Conservation (phyloP, 2,329 filamentous ascomycete species). For the Stemphylium vesicarium region DNA sequence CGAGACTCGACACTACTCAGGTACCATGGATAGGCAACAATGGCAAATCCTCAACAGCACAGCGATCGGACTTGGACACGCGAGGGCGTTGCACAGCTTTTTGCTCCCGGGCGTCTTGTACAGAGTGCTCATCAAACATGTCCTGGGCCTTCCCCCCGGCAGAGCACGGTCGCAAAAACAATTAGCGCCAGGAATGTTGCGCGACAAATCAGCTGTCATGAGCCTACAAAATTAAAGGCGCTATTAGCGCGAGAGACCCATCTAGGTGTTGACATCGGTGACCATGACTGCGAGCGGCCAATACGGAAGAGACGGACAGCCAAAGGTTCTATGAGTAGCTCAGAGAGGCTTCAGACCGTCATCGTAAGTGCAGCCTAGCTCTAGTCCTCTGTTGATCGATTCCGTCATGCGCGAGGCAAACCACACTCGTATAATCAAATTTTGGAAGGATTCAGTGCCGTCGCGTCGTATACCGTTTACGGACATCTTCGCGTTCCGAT, state of each 20-base stretch:
- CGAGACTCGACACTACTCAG: slow-evolving; percentile 7
- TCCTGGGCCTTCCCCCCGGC: slow-evolving; percentile 2
- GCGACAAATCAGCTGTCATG: slow-evolving; percentile 14
- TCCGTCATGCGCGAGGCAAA: background rate
- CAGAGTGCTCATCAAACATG: background rate
- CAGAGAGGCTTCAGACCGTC: background rate
- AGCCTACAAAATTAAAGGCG: slow-evolving; percentile 3
- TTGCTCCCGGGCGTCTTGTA: slow-evolving; percentile 5
- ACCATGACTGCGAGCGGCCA: background rate
- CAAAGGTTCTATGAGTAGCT: background rate
- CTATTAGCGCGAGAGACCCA: slow-evolving; percentile 7
- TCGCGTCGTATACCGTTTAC: background rate
- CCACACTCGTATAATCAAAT: background rate
- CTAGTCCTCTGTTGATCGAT: background rate
- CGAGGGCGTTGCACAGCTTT: slow-evolving; percentile 11
- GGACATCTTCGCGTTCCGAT: background rate
- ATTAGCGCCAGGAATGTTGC: slow-evolving; percentile 13
- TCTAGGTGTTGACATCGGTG: slow-evolving; percentile 10
- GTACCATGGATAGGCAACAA: background rate
- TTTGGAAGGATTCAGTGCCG: background rate
- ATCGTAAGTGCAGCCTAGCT: background rate
- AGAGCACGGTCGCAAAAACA: slow-evolving; percentile 17
- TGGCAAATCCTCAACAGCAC: background rate
- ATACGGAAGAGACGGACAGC: background rate
- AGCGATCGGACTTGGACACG: background rate